Conservation (phyloP, 176 grass and related monocot genomes). For the Oryza australiensis region DNA sequence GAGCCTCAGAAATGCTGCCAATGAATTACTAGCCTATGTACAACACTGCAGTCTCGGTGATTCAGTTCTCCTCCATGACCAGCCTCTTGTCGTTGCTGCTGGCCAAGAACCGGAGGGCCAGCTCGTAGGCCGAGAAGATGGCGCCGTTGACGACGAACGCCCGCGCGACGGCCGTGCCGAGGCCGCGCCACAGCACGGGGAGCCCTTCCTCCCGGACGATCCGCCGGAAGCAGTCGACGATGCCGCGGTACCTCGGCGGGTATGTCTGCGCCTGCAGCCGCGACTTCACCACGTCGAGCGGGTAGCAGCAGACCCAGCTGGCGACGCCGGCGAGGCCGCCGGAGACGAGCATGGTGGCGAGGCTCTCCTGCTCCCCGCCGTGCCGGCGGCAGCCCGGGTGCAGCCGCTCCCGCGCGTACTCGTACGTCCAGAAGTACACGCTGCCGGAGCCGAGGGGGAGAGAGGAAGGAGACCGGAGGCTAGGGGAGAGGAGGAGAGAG, state of each 20-base stretch:
- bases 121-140: conserved; percentile 92
- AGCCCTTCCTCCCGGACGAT: conserved; percentile 82
- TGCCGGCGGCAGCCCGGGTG: conserved; percentile 73
- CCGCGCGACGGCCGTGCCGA: conserved; percentile 78
- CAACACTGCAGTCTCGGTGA: background rate
- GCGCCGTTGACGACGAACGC: conserved; percentile 93
- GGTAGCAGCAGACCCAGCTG: conserved; percentile 95
- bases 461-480: too few relatives aligned
- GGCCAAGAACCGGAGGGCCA: conserved; percentile 71
- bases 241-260: conserved; percentile 61
- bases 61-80: conserved; percentile 79
- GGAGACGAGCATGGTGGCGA: conserved; percentile 80
- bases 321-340: conserved; percentile 89
- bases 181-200: conserved; percentile 84
- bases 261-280: conserved; percentile 78
- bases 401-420: conserved; percentile 67
- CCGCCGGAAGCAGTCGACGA: conserved; percentile 79
- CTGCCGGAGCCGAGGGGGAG: too few relatives aligned
- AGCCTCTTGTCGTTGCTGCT: conserved; percentile 34
- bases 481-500: too few relatives aligned
- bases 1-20: background rate
- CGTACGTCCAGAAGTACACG: conserved; percentile 97
- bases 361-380: conserved; percentile 47
- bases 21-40: conserved; percentile 32
- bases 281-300: conserved; percentile 93